Evolutionary conservation across 2,329 filamentous ascomycete species (phyloP).

Genomic region (Geosmithia flava): DNA sequence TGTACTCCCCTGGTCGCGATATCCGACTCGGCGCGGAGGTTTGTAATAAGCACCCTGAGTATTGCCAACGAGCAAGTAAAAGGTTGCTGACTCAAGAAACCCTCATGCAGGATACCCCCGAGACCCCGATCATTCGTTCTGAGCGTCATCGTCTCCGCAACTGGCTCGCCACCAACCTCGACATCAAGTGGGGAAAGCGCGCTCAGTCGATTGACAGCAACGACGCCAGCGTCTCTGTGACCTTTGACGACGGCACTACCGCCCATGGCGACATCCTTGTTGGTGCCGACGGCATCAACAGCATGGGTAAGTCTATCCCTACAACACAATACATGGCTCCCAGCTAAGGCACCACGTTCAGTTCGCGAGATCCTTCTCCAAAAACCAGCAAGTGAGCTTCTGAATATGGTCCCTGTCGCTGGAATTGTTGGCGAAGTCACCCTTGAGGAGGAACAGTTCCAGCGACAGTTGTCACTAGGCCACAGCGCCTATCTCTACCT

Average conservation of each 20-base stretch:
- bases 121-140: background rate
- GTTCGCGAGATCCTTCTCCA: background rate
- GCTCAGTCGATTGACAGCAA: background rate
- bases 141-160: background rate
- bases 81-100: background rate
- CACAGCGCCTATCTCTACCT: background rate
- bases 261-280: background rate
- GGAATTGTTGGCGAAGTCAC: background rate
- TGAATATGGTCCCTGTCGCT: background rate
- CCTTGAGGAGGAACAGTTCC: background rate
- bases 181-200: background rate
- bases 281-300: slow-evolving; percentile 1
- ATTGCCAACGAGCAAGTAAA: background rate
- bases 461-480: background rate
- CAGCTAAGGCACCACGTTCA: background rate
- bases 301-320: background rate
- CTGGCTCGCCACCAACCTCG: background rate
- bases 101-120: background rate
- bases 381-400: background rate
- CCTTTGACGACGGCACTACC: background rate
- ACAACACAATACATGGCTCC: too few relatives aligned
- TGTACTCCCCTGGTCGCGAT: background rate
- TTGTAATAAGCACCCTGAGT: background rate
- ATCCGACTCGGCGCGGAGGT: background rate
- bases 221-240: background rate